Conservation (phyloP, 2,329 filamentous ascomycete species). For the Alternaria sp. region DNA sequence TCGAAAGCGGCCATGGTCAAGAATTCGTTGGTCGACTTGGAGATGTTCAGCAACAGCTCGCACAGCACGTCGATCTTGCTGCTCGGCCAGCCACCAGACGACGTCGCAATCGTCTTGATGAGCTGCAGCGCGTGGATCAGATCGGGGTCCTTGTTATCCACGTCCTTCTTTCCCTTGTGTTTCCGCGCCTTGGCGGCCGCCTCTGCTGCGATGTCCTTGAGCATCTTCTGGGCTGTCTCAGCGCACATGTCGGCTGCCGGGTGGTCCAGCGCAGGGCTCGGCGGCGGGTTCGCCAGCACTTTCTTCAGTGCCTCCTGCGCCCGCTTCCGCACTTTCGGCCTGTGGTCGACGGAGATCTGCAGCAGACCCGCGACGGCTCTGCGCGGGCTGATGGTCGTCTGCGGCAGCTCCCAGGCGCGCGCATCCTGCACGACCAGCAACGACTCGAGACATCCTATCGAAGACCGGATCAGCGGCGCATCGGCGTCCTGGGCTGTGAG, state of each 20-base stretch:
- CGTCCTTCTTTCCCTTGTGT: constrained; percentile 58
- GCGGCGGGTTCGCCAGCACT: constrained; percentile 83
- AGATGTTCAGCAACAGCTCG: constrained; percentile 86
- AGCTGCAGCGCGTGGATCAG: constrained; percentile 92
- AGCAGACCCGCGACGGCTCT: constrained; percentile 86
- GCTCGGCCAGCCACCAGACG: constrained; percentile 93
- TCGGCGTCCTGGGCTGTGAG: constrained; percentile 82
- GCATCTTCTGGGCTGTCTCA: constrained; percentile 81
- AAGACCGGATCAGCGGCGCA: constrained; percentile 82
- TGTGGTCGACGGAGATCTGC: constrained; percentile 80
- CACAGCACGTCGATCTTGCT: constrained; percentile 93
- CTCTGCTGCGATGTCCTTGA: constrained; percentile 77
- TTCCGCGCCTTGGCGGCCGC: constrained; percentile 75
- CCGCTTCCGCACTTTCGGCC: constrained; percentile 92
- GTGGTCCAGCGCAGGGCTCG: constrained; percentile 90
- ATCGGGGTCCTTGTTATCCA: constrained; percentile 74
- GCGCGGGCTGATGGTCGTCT: constrained; percentile 82
- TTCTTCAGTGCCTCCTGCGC: constrained; percentile 87
- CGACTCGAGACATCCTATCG: constrained; percentile 93
- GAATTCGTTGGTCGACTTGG: constrained; percentile 89
- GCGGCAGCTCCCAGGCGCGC: constrained; percentile 83
- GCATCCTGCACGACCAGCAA: constrained; percentile 88
- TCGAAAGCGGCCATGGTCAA: constrained; percentile 97
- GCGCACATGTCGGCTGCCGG: constrained; percentile 96
- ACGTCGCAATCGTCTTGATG: constrained; percentile 85